Evolutionary conservation across 148 eudicot genomes (phyloP).

Genomic region (Drosera capensis): DNA sequence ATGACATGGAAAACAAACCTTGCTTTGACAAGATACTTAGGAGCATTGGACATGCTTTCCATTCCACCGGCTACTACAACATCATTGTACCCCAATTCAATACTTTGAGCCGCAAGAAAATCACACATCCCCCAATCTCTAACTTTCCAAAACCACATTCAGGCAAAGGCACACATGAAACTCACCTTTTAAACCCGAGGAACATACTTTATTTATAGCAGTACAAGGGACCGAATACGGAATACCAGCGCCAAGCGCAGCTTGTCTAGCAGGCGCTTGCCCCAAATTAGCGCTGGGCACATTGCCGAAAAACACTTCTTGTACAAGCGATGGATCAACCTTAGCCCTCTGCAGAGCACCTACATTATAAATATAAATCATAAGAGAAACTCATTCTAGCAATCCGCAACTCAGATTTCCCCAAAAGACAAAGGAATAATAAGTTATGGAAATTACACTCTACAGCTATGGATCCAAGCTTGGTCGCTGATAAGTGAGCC

Average conservation of each 20-base stretch:
- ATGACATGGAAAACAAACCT: constrained; percentile 31
- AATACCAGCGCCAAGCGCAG: constrained; percentile 85
- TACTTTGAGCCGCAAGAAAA: constrained; percentile 88
- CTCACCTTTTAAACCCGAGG: constrained; percentile 92
- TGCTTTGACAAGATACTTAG: constrained; percentile 70
- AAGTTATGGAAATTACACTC: constrained; percentile 24
- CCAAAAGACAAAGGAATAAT: not conserved
- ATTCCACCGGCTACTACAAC: constrained; percentile 90
- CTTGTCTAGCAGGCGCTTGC: constrained; percentile 99
- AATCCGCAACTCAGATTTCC: too few relatives aligned
- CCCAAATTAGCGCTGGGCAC: constrained; percentile 96
- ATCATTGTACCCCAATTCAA: constrained; percentile 63
- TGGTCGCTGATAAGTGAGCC: constrained; percentile 87
- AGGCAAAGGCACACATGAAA: too few relatives aligned
- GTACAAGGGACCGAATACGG: constrained; percentile 88
- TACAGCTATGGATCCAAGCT: constrained; percentile 82
- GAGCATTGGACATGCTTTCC: constrained; percentile 99
- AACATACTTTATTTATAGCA: constrained; percentile 87
- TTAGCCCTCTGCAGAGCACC: constrained; percentile 74
- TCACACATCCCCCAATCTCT: too few relatives aligned
- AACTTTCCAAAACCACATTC: too few relatives aligned
- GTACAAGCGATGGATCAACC: constrained; percentile 62
- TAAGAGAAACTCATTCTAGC: too few relatives aligned
- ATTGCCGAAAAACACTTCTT: constrained; percentile 93
- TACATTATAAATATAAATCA: too few relatives aligned